These are phyloP conservation scores for Blastomyces gilchristii DNA, from an alignment of 2,329 filamentous ascomycete species.

Conservation along the genomic window DNA sequence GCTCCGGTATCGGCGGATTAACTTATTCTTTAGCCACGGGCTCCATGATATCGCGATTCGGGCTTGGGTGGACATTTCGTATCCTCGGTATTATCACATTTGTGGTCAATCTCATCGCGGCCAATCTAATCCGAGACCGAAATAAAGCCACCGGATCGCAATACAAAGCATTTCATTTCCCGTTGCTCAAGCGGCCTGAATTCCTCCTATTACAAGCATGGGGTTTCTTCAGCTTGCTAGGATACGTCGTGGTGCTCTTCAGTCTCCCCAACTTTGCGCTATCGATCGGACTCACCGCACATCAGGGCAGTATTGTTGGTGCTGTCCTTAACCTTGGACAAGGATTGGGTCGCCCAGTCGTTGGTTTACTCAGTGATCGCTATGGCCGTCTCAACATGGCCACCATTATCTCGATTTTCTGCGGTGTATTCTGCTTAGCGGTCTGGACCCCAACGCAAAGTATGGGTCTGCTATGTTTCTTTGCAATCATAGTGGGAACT, in stretches of 20 bases:
- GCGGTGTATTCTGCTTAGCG: constrained; percentile 48
- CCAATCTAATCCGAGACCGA: constrained; percentile 47
- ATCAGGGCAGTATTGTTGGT: constrained; percentile 52
- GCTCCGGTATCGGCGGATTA: constrained; percentile 50
- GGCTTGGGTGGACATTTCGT: constrained; percentile 51
- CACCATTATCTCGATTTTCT: constrained; percentile 43
- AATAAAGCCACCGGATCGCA: constrained; percentile 47
- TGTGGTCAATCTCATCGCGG: constrained; percentile 42
- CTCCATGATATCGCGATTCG: constrained; percentile 47
- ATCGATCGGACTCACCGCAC: constrained; percentile 47
- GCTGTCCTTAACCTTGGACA: constrained; percentile 56
- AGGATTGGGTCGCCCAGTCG: constrained; percentile 45
- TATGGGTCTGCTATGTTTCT: constrained; percentile 50
- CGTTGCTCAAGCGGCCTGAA: constrained; percentile 44
- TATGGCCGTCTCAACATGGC: constrained; percentile 56
- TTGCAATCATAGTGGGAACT: constrained; percentile 47
- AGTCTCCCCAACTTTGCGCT: constrained; percentile 53
- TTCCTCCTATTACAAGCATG: constrained; percentile 50
- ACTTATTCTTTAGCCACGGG: constrained; percentile 50
- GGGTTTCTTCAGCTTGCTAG: constrained; percentile 53
- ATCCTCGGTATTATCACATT: constrained; percentile 49
- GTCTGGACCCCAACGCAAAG: constrained; percentile 53
- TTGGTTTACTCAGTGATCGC: constrained; percentile 53
- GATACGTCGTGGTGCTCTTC: constrained; percentile 56
- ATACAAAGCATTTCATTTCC: constrained; percentile 44